Evolutionary conservation across 352 stramenopile genomes (phyloP).

Genomic region (Phytophthora fragariae): DNA sequence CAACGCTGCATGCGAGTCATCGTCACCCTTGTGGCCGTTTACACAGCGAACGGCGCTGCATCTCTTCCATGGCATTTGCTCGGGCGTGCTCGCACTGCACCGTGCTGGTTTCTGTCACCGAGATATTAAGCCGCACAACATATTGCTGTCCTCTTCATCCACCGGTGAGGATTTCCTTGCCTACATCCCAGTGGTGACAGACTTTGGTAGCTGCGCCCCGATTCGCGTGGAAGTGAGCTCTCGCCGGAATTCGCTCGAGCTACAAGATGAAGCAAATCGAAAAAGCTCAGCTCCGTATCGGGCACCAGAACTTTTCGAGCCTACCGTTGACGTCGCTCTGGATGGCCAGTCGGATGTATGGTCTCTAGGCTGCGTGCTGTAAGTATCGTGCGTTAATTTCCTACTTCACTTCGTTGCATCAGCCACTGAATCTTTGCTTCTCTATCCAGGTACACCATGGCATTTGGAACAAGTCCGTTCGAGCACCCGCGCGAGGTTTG

Average conservation of each 20-base stretch:
- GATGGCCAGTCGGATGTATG: slow-evolving; percentile 88
- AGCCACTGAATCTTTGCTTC: slow-evolving; percentile 1
- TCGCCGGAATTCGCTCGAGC: slow-evolving; percentile 73
- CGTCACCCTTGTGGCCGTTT: slow-evolving; percentile 85
- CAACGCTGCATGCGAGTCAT: slow-evolving; percentile 62
- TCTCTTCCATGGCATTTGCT: slow-evolving; percentile 87
- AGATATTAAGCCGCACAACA: slow-evolving; percentile 88
- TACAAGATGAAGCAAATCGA: slow-evolving; percentile 82
- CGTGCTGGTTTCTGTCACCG: slow-evolving; percentile 84
- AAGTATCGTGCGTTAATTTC: slow-evolving; percentile 21
- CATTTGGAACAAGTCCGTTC: slow-evolving; percentile 84
- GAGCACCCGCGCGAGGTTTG: slow-evolving; percentile 75
- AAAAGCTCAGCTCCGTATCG: slow-evolving; percentile 88
- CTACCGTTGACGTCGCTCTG: slow-evolving; percentile 62
- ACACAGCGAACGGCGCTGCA: slow-evolving; percentile 82
- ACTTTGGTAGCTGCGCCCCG: slow-evolving; percentile 85
- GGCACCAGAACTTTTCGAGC: slow-evolving; percentile 87
- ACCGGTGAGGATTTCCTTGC: slow-evolving; percentile 72
- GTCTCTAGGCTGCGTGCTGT: slow-evolving; percentile 87
- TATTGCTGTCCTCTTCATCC: slow-evolving; percentile 75
- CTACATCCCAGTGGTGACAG: slow-evolving; percentile 84
- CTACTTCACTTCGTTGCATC: not conserved
- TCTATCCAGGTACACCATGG: slow-evolving; percentile 76
- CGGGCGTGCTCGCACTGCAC: slow-evolving; percentile 78
- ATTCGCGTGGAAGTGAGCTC: slow-evolving; percentile 76